phyloP scores from a whole-genome alignment of 1,284 basidiomycete genomes.

The Microbotryum intermedium region DNA sequence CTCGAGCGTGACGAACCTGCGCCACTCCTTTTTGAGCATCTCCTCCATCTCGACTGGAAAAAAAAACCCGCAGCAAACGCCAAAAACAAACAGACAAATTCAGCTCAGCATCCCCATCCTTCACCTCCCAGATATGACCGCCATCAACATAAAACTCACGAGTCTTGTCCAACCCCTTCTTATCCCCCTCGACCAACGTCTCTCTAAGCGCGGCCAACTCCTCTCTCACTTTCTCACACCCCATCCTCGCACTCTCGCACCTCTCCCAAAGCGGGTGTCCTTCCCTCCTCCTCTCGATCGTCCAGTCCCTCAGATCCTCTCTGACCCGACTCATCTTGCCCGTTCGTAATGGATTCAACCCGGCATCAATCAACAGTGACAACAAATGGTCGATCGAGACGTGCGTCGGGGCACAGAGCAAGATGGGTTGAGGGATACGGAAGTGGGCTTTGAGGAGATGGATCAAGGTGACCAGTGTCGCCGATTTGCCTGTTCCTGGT shows the following conservation, averaged over 20 bases:
- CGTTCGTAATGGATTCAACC: conserved; percentile 66
- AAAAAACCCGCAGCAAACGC: too few relatives aligned
- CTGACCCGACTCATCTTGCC: conserved; percentile 59
- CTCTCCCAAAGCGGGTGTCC: conserved; percentile 44
- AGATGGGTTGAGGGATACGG: conserved; percentile 68
- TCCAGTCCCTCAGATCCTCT: conserved; percentile 50
- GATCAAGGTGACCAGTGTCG: conserved; percentile 78
- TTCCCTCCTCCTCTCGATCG: conserved; percentile 49
- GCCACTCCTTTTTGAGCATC: conserved; percentile 30
- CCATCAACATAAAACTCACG: neutral
- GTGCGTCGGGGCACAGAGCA: conserved; percentile 88
- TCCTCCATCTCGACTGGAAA: conserved; percentile 28
- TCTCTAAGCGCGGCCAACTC: conserved; percentile 28
- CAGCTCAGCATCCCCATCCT: conserved; percentile 3
- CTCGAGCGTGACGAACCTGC: conserved; percentile 33
- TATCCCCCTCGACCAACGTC: conserved; percentile 38
- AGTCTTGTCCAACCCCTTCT: conserved; percentile 29
- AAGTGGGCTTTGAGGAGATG: conserved; percentile 79
- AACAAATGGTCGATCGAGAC: conserved; percentile 90
- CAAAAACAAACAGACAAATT: too few relatives aligned
- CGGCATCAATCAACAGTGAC: conserved; percentile 55
- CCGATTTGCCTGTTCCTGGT: conserved; percentile 92
- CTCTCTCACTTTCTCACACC: conserved; percentile 30
- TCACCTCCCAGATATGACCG: neutral
- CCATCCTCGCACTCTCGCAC: conserved; percentile 43